Conservation (phyloP, 345 rosid species). For the Noccaea bulbosa region DNA sequence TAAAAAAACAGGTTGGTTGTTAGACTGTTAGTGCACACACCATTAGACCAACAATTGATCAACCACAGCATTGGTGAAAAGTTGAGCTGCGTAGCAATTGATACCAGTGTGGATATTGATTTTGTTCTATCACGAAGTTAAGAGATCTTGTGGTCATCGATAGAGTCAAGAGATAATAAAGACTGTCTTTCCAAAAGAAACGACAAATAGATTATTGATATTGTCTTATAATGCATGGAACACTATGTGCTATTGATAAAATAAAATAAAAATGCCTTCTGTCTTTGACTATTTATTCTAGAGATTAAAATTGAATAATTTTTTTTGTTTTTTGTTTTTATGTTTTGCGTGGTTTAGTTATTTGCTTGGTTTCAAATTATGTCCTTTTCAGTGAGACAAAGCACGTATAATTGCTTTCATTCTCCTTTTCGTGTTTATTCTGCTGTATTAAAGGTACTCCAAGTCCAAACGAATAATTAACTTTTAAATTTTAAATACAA, state of each 20-base stretch:
- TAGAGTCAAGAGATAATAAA: slow-evolving; percentile 27
- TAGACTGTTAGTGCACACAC: background rate
- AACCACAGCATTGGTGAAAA: background rate
- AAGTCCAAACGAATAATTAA: slow-evolving; percentile 10
- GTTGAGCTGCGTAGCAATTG: background rate
- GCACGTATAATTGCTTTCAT: slow-evolving; percentile 22
- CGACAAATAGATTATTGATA: slow-evolving; percentile 2
- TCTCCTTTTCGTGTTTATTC: slow-evolving; percentile 29
- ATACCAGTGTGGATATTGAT: background rate
- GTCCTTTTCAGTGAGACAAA: slow-evolving; percentile 31
- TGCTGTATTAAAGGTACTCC: background rate
- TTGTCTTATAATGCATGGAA: slow-evolving; percentile 33
- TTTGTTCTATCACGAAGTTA: background rate
- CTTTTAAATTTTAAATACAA: background rate
- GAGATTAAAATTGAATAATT: background rate
- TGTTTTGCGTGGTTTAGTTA: background rate
- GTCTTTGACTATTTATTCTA: slow-evolving; percentile 17
- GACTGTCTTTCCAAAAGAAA: slow-evolving; percentile 31
- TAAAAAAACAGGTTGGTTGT: background rate
- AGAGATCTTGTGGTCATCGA: slow-evolving; percentile 23
- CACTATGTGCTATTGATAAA: slow-evolving; percentile 36
- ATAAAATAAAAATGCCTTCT: slow-evolving; percentile 31
- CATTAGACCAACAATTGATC: background rate
- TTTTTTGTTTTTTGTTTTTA: background rate
- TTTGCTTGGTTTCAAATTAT: slow-evolving; percentile 32